Conservation (phyloP, 1,284 basidiomycete species). For the Cystobasidiaceae sp. region DNA sequence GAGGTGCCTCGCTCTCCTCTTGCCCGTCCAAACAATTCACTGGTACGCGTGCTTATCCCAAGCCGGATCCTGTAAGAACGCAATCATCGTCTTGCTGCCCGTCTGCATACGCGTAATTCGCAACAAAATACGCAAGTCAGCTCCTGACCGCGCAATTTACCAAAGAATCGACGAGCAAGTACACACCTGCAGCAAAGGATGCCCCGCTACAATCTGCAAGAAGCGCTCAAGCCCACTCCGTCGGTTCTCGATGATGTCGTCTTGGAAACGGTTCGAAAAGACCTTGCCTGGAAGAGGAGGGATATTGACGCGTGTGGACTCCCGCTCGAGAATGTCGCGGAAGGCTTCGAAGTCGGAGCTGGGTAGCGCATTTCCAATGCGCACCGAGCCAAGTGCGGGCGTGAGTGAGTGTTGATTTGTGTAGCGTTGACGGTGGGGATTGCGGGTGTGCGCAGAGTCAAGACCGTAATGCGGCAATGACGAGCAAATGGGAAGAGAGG, state of each 20-base stretch:
- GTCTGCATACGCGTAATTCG: constrained; percentile 56
- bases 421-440: background rate
- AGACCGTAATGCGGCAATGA: no score
- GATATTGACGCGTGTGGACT: constrained; percentile 94
- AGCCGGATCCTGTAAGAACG: constrained; percentile 72
- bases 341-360: constrained; percentile 96
- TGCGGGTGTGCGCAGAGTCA: no score
- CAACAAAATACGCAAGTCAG: background rate
- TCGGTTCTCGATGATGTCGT: constrained; percentile 89
- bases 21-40: background rate
- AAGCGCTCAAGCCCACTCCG: constrained; percentile 93
- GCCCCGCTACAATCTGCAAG: constrained; percentile 91
- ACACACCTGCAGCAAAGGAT: constrained; percentile 85
- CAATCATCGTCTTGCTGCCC: constrained; percentile 92
- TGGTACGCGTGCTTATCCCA: constrained; percentile 40
- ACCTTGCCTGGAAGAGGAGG: constrained; percentile 89
- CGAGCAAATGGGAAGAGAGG: background rate
- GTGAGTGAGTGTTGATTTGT: background rate
- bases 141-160: background rate
- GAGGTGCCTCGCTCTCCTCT: no score
- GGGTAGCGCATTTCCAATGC: background rate
- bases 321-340: constrained; percentile 93
- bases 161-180: background rate
- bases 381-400: background rate
- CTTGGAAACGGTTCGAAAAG: constrained; percentile 64